A percentile compares a stretch with the other conserved stretches of the same genome.
Conservation (phyloP, 192 early-diverging fungal species). For the Allomyces arbusculus region DNA sequence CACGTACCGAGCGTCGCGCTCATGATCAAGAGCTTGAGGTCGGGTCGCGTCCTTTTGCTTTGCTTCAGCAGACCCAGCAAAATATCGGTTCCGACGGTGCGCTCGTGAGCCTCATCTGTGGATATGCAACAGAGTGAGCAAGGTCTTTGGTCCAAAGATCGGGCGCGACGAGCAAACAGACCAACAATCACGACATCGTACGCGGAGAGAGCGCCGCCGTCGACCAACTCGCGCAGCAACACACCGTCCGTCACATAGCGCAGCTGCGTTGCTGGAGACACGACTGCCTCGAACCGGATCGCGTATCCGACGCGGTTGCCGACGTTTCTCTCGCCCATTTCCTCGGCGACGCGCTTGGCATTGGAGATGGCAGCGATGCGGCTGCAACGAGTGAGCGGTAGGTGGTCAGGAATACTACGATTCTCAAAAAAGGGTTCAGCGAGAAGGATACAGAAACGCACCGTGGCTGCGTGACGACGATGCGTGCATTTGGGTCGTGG, state of each 20-base stretch:
- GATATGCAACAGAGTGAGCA: no score
- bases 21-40: conserved; percentile 85
- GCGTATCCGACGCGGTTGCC: conserved; percentile 25
- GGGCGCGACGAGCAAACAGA: conserved; percentile 2
- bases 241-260: conserved; percentile 37
- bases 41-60: conserved; percentile 48
- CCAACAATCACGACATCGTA: conserved; percentile 29
- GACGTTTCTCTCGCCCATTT: conserved; percentile 8
- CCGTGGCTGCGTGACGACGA: conserved; percentile 61
- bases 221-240: conserved; percentile 13
- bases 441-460: background rate
- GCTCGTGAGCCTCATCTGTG: conserved; percentile 25
- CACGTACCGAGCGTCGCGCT: conserved; percentile 49
- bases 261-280: conserved; percentile 11
- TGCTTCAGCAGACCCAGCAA: conserved; percentile 30
- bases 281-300: conserved; percentile 25
- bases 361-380: conserved; percentile 65
- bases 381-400: conserved; percentile 9
- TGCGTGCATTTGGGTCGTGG: conserved; percentile 19
- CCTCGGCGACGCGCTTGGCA: conserved; percentile 26
- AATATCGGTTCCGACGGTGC: conserved; percentile 32
- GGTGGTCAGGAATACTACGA: background rate
- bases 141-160: no score
- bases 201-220: conserved; percentile 10
- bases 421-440: no score